Evolutionary conservation across 345 rosid genomes (phyloP), one percentile per base, ranked within the genome.

Genomic region (Theobroma cacao): DNA sequence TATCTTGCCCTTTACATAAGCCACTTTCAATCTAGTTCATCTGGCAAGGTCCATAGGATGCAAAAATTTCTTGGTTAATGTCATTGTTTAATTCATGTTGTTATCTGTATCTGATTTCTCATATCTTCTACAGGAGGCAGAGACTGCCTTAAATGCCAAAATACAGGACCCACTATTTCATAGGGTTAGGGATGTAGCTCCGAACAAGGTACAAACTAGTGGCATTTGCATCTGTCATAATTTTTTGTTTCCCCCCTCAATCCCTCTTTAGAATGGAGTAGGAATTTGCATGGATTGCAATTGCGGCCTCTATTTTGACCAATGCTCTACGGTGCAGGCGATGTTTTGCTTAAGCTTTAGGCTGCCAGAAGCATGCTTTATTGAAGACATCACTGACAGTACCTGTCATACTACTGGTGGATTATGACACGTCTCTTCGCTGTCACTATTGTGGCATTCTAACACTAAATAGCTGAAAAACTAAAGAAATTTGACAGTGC

Each of bases 131-230:
- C 90, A 96, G 99, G 90, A 77, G 83, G 99, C 97, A 63, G 91
- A 91, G 78, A 75, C 87, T 73, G 91, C 94, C 45, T 81, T 94
- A 75, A 83, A 82, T 81, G 91, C 93, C 63, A 38, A 52, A 33
- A 87, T 96, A 71, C 84, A 82, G 69, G 92, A 89, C 47, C 90
- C 88, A 0, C 60, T 85, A 48, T 89, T 96, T 82, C 98, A 92
- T 69, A 86, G 89, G 86, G 98, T 96, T 59, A 88, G 99, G 88
- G 98, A 96, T 77, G 99, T 96, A 76, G 99, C 99, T 79, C 99
- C 99, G 13, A 94, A 94, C 86, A 96, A 96, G 97, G 98, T 96
- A 85, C 58, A 41, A 5, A 14, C 14, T 67, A 26, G 13, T 18
- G 14, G 4, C 4, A 47, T 45, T 56, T 58, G 34, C 30, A 18